These are phyloP conservation scores for Alnus glutinosa DNA, from an alignment of 306 rosid species.

Conservation along the genomic window DNA sequence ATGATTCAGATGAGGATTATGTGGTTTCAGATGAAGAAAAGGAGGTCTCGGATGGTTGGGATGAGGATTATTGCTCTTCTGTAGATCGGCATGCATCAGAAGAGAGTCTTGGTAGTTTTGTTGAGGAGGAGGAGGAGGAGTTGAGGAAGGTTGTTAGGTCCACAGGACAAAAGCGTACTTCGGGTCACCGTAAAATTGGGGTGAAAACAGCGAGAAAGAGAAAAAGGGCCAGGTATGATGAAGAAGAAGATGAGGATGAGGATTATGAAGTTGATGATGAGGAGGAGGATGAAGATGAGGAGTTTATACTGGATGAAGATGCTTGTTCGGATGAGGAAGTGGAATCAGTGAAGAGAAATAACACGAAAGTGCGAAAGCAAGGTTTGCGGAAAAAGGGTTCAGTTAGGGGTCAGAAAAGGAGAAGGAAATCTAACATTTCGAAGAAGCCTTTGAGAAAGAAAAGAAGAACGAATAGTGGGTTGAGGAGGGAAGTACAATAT, in stretches of 20 bases:
- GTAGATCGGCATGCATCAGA: conserved; percentile 67
- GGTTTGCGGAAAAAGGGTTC: conserved; percentile 45
- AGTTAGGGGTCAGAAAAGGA: conserved; percentile 46
- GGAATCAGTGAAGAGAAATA: conserved; percentile 44
- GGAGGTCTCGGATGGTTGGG: conserved; percentile 59
- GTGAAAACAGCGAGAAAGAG: conserved; percentile 36
- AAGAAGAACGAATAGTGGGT: conserved; percentile 46
- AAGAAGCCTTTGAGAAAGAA: conserved; percentile 65
- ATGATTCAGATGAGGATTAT: conserved; percentile 95
- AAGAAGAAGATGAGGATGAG: conserved; percentile 20
- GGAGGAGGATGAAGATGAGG: conserved; percentile 53
- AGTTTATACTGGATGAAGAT: conserved; percentile 76
- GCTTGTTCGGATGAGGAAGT: conserved; percentile 71
- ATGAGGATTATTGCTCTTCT: conserved; percentile 56
- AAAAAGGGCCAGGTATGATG: conserved; percentile 26
- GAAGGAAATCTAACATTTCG: conserved; percentile 46
- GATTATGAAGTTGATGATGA: conserved; percentile 40
- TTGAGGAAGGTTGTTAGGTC: conserved; percentile 50
- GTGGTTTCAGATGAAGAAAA: conserved; percentile 71
- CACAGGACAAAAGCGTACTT: conserved; percentile 34
- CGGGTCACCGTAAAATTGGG: conserved; percentile 20
- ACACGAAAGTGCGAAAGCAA: conserved; percentile 43
- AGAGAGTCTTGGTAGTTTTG: conserved; percentile 50
- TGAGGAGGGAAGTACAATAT: conserved; percentile 38
- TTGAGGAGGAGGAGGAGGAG: conserved; percentile 50